Base-by-base conservation (phyloP, 2,329 filamentous ascomycete species). In the Cyclaneusma minus region DNA sequence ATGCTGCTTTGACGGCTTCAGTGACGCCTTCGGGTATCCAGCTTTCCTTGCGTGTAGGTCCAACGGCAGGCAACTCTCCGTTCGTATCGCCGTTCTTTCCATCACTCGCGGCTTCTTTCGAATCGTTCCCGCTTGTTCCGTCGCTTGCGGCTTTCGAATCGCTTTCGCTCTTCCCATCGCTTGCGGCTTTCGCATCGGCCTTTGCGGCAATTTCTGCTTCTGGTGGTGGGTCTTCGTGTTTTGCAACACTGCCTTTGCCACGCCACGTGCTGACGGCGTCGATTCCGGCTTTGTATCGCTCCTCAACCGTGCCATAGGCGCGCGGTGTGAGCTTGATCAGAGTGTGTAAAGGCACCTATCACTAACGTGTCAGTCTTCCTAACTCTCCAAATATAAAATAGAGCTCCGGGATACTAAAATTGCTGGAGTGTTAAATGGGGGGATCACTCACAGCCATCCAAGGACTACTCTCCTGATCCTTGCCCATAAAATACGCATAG, bases 401-500 rank as follows among this genome's bases (percentile, higher is more conserved):
- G 7, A n/a, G n/a, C n/a, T n/a, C n/a, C n/a, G 18, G 18, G 18
- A 20, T 20, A 7, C 7, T 7, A 11, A 20, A 7, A 11, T 7
- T 20, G 11, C 11, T 7, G 7, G 11, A 20, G 18, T 11, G 7
- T 20, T 7, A 20, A 20, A 11, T 20, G 18, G 18, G 7, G 18
- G 8, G 6, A 13, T 7, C 5, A 31, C 29, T 31, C 15, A 31
- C 29, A 16, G 27, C 87, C 80, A 95, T 93, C 89, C 89, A 98
- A 1, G 89, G 89, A 39, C 80, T 89, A 54, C 82, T 70, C 41
- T 85, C 74, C 52, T 95, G 89, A 29, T 83, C 77, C 44, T 89
- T 83, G 45, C 95, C 92, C 79, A 94, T 93, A 52, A 95, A 98
- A 54, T 98, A 98, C 16, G 89, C 83, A 48, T 95, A 98, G 43